A percentile compares a stretch with the other conserved stretches of the same genome.
Evolutionary conservation across 2,329 filamentous ascomycete genomes (phyloP).

Genomic region (Xylariaceae sp.): DNA sequence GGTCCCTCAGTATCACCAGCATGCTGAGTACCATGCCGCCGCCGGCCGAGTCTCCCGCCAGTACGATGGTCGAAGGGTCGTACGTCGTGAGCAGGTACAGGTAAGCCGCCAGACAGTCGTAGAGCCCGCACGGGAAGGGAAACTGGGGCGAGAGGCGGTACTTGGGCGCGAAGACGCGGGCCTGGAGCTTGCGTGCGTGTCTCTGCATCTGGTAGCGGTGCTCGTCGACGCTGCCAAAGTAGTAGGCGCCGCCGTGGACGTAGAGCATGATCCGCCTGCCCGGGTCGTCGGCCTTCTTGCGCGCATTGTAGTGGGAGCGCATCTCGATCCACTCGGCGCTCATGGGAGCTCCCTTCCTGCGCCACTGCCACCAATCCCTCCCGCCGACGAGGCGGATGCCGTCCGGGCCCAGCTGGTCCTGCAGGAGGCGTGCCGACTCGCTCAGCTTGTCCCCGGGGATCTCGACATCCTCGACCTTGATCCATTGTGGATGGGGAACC

Average conservation of each 20-base stretch:
- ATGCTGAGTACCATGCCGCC: slow-evolving; percentile 81
- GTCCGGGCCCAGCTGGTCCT: slow-evolving; percentile 66
- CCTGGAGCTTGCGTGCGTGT: slow-evolving; percentile 89
- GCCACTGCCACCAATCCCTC: slow-evolving; percentile 84
- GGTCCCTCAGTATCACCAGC: slow-evolving; percentile 74
- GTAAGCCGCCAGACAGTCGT: slow-evolving; percentile 86
- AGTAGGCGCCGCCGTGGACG: slow-evolving; percentile 90
- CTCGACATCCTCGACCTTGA: slow-evolving; percentile 63
- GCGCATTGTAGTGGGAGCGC: slow-evolving; percentile 69
- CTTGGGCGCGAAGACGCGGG: slow-evolving; percentile 75
- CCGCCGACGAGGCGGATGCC: slow-evolving; percentile 75
- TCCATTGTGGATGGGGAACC: slow-evolving; percentile 85
- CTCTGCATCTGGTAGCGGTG: slow-evolving; percentile 98
- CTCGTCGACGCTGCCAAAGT: slow-evolving; percentile 90
- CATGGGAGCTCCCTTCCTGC: slow-evolving; percentile 56
- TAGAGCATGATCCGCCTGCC: slow-evolving; percentile 82
- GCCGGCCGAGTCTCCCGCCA: slow-evolving; percentile 90
- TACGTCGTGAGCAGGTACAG: slow-evolving; percentile 71
- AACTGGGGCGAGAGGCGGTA: slow-evolving; percentile 91
- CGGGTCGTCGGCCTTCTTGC: slow-evolving; percentile 52
- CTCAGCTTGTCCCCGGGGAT: slow-evolving; percentile 59
- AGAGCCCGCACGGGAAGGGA: slow-evolving; percentile 86
- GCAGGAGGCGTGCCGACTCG: slow-evolving; percentile 59
- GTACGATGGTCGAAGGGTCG: slow-evolving; percentile 71
- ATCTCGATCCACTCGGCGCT: slow-evolving; percentile 96